Evolutionary conservation across 805 yeast species (phyloP).

Genomic region (Zygoascus biomembranicola): DNA sequence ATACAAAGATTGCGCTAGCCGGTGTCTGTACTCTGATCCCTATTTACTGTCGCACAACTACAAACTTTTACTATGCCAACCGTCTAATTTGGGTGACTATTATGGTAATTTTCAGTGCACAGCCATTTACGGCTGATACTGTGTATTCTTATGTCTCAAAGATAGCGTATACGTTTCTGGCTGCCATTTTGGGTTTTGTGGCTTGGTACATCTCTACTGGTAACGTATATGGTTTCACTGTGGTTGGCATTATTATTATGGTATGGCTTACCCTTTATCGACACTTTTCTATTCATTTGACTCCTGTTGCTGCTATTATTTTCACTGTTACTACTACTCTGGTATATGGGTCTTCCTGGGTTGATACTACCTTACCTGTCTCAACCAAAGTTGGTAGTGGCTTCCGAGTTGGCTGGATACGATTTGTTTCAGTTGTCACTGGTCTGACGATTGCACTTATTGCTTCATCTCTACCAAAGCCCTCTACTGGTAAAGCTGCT

Average conservation of each 20-base stretch:
- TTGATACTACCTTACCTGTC: conserved; percentile 4
- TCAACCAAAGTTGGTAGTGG: conserved; percentile 22
- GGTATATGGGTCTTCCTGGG: conserved; percentile 27
- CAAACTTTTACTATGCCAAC: conserved; percentile 16
- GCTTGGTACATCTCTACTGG: conserved; percentile 29
- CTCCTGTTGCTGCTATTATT: conserved; percentile 24
- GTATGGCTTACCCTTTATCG: conserved; percentile 22
- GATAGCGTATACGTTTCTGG: conserved; percentile 23
- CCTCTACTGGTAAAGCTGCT: conserved; percentile 24
- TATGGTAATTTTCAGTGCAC: conserved; percentile 21
- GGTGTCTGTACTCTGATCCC: conserved; percentile 19
- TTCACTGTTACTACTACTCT: conserved; percentile 22
- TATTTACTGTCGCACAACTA: conserved; percentile 18
- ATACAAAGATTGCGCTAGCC: conserved; percentile 20
- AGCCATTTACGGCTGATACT: conserved; percentile 27
- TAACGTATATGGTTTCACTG: conserved; percentile 26
- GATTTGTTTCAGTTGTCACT: conserved; percentile 24
- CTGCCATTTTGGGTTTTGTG: conserved; percentile 26
- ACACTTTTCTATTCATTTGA: conserved; percentile 21
- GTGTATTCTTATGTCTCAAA: conserved; percentile 22
- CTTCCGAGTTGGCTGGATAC: conserved; percentile 26
- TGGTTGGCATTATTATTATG: conserved; percentile 21
- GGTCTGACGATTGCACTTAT: conserved; percentile 25
- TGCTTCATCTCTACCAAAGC: conserved; percentile 24
- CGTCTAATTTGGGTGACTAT: conserved; percentile 26